Conservation (phyloP, 2,329 filamentous ascomycete species). For the Aureobasidium mangrovei region DNA sequence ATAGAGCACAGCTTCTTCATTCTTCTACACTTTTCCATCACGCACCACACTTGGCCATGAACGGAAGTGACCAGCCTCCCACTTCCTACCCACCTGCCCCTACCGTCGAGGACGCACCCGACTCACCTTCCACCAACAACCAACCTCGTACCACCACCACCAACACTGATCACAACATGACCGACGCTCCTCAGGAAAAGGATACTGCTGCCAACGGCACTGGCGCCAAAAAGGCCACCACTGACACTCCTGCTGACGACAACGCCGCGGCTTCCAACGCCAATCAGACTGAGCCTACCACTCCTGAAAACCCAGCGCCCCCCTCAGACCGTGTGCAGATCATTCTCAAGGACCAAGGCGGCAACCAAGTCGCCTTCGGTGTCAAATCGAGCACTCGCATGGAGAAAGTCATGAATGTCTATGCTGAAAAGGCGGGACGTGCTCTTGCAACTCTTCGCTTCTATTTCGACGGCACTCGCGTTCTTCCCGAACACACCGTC, state of each 20-base stretch:
- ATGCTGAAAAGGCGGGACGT: constrained; percentile 1
- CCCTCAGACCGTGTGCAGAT: background rate
- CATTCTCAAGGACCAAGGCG: background rate
- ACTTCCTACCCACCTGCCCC: background rate
- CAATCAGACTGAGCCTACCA: background rate
- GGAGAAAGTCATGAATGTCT: constrained; percentile 4
- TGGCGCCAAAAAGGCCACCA: background rate
- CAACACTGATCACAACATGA: background rate
- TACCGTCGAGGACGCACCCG: background rate
- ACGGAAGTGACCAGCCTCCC: background rate
- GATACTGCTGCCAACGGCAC: background rate
- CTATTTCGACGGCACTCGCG: background rate
- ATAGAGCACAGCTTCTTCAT: background rate
- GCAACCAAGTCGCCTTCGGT: constrained; percentile 1
- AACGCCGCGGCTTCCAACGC: background rate
- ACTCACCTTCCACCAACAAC: background rate
- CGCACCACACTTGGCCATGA: background rate
- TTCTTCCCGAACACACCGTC: background rate
- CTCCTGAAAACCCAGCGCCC: background rate
- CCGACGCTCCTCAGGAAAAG: background rate
- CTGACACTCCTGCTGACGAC: background rate
- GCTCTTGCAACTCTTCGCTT: background rate
- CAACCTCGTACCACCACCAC: background rate
- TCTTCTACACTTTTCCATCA: background rate
- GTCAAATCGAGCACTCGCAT: constrained; percentile 6